phyloP scores from a whole-genome alignment of 108 stramenopile genomes.

The Nitzschia sp. region DNA sequence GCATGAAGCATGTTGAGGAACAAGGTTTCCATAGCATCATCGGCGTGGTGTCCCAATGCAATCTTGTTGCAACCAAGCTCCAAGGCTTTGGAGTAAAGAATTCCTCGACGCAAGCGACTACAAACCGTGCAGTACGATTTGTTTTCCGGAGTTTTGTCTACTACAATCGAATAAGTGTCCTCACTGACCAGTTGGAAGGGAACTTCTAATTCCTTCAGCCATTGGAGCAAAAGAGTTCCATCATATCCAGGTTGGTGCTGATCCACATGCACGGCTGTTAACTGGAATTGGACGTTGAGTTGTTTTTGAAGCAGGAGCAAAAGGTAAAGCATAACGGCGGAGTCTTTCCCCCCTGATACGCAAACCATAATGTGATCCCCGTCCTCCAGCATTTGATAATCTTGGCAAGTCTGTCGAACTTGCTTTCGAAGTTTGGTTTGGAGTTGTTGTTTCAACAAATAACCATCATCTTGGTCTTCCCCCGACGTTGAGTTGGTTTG shows the following conservation, averaged over 20 bases:
- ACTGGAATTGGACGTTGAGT: conserved; percentile 22
- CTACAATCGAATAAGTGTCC: conserved; percentile 52
- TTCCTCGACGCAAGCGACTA: conserved; percentile 38
- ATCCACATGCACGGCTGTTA: conserved; percentile 59
- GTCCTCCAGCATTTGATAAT: conserved; percentile 50
- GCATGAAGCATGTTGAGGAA: conserved; percentile 51
- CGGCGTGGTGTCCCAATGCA: conserved; percentile 49
- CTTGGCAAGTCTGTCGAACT: conserved; percentile 25
- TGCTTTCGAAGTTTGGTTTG: conserved; percentile 38
- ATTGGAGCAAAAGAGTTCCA: conserved; percentile 32
- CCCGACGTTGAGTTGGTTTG: too few species aligned
- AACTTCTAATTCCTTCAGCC: conserved; percentile 35
- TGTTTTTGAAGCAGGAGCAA: conserved; percentile 33
- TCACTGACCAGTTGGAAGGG: conserved; percentile 38
- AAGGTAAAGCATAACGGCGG: conserved; percentile 41
- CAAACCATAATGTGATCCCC: conserved; percentile 55
- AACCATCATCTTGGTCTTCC: neutral
- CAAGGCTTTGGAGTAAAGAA: conserved; percentile 40
- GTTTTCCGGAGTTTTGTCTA: conserved; percentile 40
- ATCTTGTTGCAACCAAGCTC: conserved; percentile 41
- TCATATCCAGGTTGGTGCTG: conserved; percentile 63
- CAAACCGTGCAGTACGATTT: conserved; percentile 51
- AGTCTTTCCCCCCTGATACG: conserved; percentile 52
- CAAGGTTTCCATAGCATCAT: conserved; percentile 57
- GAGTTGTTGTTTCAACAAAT: too few species aligned